Conservation (phyloP, 2,329 filamentous ascomycete species). For the Dothideomycetidae sp. region DNA sequence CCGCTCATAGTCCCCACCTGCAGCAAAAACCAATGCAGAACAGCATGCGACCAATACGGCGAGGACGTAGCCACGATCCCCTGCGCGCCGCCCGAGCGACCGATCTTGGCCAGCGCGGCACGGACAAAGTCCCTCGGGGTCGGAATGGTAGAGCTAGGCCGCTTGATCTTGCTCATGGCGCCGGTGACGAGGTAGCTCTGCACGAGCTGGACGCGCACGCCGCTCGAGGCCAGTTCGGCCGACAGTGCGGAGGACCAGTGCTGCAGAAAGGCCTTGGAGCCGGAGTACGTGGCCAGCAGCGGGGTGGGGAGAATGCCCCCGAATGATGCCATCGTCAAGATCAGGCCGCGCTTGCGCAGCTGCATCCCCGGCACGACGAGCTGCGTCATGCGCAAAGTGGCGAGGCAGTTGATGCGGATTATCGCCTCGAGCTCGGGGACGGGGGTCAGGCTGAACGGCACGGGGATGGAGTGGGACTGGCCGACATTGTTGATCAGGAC, state of each 20-base stretch:
- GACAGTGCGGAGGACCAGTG: constrained; percentile 84
- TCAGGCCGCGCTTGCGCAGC: constrained; percentile 68
- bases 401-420: constrained; percentile 87
- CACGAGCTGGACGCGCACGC: constrained; percentile 80
- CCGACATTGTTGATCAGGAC: constrained; percentile 96
- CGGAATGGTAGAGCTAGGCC: constrained; percentile 62
- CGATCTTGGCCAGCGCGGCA: constrained; percentile 65
- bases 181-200: constrained; percentile 88
- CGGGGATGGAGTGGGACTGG: constrained; percentile 82
- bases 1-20: constrained; percentile 45
- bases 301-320: constrained; percentile 86
- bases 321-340: constrained; percentile 95
- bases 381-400: constrained; percentile 77
- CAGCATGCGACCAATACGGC: constrained; percentile 81
- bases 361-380: constrained; percentile 74
- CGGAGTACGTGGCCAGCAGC: constrained; percentile 87
- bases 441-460: constrained; percentile 69
- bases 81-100: constrained; percentile 61
- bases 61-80: constrained; percentile 71
- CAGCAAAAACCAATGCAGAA: constrained; percentile 69
- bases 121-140: constrained; percentile 71
- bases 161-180: constrained; percentile 92
- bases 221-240: constrained; percentile 64
- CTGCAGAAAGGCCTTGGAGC: constrained; percentile 95
- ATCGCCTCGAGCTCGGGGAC: constrained; percentile 75